A percentile compares a stretch with the other conserved stretches of the same genome.
Conservation (phyloP, 1,284 basidiomycete genomes). For the Schizophyllum amplum region DNA sequence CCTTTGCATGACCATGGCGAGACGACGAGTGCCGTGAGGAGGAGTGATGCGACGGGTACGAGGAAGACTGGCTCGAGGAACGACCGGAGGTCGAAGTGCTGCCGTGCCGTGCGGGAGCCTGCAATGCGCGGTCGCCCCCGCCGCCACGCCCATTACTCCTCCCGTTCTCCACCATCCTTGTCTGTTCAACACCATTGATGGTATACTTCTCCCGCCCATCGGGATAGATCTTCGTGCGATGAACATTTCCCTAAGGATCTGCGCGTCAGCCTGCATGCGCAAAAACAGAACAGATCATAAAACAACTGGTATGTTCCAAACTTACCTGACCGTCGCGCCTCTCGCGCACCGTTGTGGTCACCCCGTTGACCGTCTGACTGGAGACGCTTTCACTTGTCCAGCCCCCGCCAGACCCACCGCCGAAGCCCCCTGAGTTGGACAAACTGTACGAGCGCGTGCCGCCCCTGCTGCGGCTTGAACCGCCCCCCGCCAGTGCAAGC, state of each 20-base stretch:
- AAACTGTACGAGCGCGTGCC: neutral
- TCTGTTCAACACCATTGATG: slow-evolving; percentile 65
- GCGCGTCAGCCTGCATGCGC: too few species aligned
- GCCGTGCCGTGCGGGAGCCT: too few species aligned
- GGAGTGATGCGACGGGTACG: neutral
- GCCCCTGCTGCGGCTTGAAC: neutral
- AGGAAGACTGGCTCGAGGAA: neutral
- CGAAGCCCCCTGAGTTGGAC: neutral
- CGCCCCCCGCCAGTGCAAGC: neutral
- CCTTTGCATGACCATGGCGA: neutral
- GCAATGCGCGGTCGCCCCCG: neutral
- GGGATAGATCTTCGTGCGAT: slow-evolving; percentile 52
- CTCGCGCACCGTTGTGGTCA: slow-evolving; percentile 50
- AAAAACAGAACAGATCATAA: too few species aligned
- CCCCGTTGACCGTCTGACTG: slow-evolving; percentile 53
- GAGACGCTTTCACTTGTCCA: slow-evolving; percentile 34
- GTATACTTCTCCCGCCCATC: slow-evolving; percentile 58
- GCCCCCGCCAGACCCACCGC: neutral
- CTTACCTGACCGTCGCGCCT: slow-evolving; percentile 45
- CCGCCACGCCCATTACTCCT: neutral
- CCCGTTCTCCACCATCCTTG: slow-evolving; percentile 5
- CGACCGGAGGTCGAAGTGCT: neutral
- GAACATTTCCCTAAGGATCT: slow-evolving; percentile 78
- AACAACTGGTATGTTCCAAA: too few species aligned
- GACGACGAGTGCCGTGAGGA: neutral